Evolutionary conservation across 2,329 filamentous ascomycete genomes (phyloP), one percentile per base, ranked within the genome.

Genomic region (Eutypa lata): DNA sequence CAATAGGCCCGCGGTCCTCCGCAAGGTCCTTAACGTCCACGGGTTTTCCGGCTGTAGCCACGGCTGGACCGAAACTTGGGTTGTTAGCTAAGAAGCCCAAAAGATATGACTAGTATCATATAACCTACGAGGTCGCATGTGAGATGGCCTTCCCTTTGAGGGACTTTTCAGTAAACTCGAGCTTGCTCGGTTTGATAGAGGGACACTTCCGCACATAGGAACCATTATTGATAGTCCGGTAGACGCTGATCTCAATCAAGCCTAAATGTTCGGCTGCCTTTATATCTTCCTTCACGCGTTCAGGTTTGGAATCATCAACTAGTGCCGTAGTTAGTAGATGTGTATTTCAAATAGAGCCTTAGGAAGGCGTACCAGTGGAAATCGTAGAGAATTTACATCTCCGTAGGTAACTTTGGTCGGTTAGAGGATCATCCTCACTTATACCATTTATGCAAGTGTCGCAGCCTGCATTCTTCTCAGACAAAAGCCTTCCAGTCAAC

Each of bases 101-200:
- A n/a, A n/a, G 14, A 13, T 43, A 21, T 35, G 35, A 33, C 49
- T 35, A 53, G 31, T 13, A 33, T 18, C 10, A 13, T 3, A 24
- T 19, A 19, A 57, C 61, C 48, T 49, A 70, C 68, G 57, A 54
- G 2, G 61, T 63, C n/a, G 65, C 64, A 31, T 71, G 68, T 2
- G 67, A 69, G 18, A 71, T 55, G 2, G 64, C 61, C 47, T 58
- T 62, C 13, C 68, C 69, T 44, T 71, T 70, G 13, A 70, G 56
- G 1, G 64, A 57, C 54, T 71, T 65, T 50, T 68, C 69, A 1
- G 64, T 51, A 0, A 71, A 50, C 45, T 66, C 60, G 7, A 52
- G 37, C 6, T 55, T 56, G 19, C 11, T 42, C 26, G 44, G 21
- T 13, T 14, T 11, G 21, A n/a, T n/a, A 16, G 6, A 10, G 13